phyloP scores from a whole-genome alignment of 169 alveolate genomes.

The Cryptosporidium baileyi region DNA sequence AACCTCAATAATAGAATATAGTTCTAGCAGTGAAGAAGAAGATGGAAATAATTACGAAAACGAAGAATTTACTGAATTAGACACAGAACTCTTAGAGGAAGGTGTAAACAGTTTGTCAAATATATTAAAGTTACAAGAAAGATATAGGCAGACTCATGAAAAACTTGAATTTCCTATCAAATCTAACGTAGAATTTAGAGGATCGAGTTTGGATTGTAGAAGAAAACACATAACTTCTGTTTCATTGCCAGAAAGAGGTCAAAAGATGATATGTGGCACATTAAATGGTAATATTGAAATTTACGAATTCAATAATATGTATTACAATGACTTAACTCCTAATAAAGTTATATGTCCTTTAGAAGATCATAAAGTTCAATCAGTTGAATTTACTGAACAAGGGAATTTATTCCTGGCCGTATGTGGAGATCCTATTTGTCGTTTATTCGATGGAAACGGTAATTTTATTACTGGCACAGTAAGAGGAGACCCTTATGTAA shows the following conservation, averaged over 20 bases:
- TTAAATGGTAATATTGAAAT: conserved; percentile 38
- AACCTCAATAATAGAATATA: neutral
- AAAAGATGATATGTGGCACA: conserved; percentile 47
- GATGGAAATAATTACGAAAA: neutral
- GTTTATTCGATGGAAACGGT: conserved; percentile 40
- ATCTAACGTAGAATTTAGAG: conserved; percentile 6
- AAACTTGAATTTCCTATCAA: conserved; percentile 27
- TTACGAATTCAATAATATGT: conserved; percentile 25
- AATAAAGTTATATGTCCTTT: conserved; percentile 39
- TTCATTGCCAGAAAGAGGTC: conserved; percentile 20
- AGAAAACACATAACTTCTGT: conserved; percentile 15
- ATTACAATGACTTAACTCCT: conserved; percentile 39
- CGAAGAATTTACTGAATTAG: neutral
- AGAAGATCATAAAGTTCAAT: conserved; percentile 29
- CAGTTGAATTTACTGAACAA: conserved; percentile 20
- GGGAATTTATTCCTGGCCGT: conserved; percentile 45
- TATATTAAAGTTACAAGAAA: neutral
- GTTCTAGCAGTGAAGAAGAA: neutral
- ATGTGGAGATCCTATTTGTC: conserved; percentile 59
- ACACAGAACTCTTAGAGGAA: too few species aligned
- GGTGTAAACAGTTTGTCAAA: conserved; percentile 56
- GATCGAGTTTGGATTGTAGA: neutral
- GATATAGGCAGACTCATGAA: neutral
- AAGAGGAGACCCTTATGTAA: conserved; percentile 67
- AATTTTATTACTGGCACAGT: conserved; percentile 53